phyloP scores from a whole-genome alignment of 2,329 filamentous ascomycete species.

The Sclerotiophoma versabilis region DNA sequence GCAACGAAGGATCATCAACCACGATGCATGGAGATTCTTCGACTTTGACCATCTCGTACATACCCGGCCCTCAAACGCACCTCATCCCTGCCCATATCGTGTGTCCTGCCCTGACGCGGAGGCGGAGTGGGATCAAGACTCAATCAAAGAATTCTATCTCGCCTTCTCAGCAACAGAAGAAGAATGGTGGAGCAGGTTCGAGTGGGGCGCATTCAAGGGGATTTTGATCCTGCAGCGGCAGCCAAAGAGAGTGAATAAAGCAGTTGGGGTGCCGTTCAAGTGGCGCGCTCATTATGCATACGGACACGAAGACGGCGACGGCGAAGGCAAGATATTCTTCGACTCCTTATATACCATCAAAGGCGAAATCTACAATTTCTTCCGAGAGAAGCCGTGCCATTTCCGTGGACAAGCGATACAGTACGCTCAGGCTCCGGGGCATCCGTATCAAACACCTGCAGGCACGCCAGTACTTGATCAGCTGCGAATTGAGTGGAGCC shows the following conservation, averaged over 20 bases:
- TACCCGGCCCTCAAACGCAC: not conserved
- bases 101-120: not conserved
- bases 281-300: not conserved
- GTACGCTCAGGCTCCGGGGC: too few species aligned
- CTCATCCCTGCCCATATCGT: not conserved
- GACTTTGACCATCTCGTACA: not conserved
- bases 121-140: not conserved
- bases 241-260: not conserved
- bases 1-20: not conserved
- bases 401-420: slow-evolving; percentile 3
- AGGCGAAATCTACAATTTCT: not conserved
- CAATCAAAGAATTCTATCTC: not conserved
- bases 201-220: not conserved
- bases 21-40: not conserved
- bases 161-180: slow-evolving; percentile 4
- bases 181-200: slow-evolving; percentile 2
- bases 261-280: not conserved
- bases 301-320: not conserved
- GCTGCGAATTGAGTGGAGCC: not conserved
- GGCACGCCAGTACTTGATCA: slow-evolving; percentile 1
- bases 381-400: not conserved
- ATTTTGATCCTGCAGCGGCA: not conserved
- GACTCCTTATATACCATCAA: not conserved
- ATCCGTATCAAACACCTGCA: not conserved
- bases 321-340: not conserved